A percentile compares a stretch with the other conserved stretches of the same genome.
These are phyloP conservation scores for Cladosporium sp. DNA, from an alignment of 2,329 filamentous ascomycete genomes.

Conservation along the genomic window DNA sequence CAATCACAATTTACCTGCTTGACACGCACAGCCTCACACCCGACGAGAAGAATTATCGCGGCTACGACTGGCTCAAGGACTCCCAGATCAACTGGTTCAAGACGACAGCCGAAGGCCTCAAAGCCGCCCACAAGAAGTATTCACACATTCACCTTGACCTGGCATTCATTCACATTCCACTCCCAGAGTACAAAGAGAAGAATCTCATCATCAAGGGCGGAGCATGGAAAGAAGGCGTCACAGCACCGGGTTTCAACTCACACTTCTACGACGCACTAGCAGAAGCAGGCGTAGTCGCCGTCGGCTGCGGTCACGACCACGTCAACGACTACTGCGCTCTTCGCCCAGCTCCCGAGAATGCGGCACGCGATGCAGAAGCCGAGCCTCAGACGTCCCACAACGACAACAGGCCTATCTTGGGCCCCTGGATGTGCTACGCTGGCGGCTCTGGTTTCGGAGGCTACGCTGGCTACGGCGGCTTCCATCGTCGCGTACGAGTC, in stretches of 20 bases:
- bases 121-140: constrained; percentile 71
- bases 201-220: constrained; percentile 62
- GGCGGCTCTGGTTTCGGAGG: constrained; percentile 91
- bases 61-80: constrained; percentile 96
- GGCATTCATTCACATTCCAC: constrained; percentile 94
- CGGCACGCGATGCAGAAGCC: constrained; percentile 27
- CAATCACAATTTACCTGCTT: constrained; percentile 89
- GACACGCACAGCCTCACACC: constrained; percentile 92
- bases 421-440: constrained; percentile 96
- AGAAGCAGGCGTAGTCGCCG: constrained; percentile 80
- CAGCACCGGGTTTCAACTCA: constrained; percentile 85
- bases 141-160: constrained; percentile 92
- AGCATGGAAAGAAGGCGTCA: constrained; percentile 78
- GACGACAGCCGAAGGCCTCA: constrained; percentile 71
- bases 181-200: constrained; percentile 78
- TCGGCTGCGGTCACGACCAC: constrained; percentile 93
- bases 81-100: constrained; percentile 96
- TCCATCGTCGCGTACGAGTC: constrained; percentile 78
- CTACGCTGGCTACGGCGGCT: constrained; percentile 88
- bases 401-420: constrained; percentile 27
- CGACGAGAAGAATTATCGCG: constrained; percentile 82
- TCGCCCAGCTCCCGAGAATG: constrained; percentile 32
- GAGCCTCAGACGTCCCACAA: constrained; percentile 11
- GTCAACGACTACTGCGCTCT: constrained; percentile 95
- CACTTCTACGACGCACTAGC: constrained; percentile 90